These are phyloP conservation scores for Oidiodendron maius DNA, from an alignment of 495 filamentous ascomycete species.

Conservation along the genomic window DNA sequence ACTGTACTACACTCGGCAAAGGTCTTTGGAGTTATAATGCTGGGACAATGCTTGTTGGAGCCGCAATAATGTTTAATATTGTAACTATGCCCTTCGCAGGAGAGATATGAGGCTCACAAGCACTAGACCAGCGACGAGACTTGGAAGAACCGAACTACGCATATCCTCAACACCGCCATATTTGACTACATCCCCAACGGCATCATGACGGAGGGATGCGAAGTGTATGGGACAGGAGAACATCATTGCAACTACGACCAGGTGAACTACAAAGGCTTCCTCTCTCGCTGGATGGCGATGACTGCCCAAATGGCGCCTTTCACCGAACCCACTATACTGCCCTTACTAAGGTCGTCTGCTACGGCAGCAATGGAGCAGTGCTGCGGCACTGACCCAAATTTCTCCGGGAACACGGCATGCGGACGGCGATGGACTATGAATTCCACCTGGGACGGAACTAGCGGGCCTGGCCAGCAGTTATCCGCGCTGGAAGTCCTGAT, in stretches of 20 bases:
- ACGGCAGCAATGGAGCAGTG: constrained; percentile 57
- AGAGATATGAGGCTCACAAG: background rate
- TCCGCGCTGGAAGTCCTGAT: constrained; percentile 63
- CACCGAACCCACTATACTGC: constrained; percentile 47
- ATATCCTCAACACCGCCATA: constrained; percentile 45
- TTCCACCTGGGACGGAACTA: constrained; percentile 26
- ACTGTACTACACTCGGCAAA: constrained; percentile 54
- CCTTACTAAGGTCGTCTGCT: constrained; percentile 50
- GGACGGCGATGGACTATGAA: constrained; percentile 53
- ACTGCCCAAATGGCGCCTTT: constrained; percentile 61
- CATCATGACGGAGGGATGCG: constrained; percentile 67
- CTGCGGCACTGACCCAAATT: constrained; percentile 25
- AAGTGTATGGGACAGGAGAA: constrained; percentile 27
- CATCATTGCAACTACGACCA: constrained; percentile 66
- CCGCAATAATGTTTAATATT: constrained; percentile 73
- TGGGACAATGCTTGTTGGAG: constrained; percentile 66
- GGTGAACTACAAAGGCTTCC: constrained; percentile 69
- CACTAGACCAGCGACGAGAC: constrained; percentile 37
- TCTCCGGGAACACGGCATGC: constrained; percentile 36
- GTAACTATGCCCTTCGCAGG: constrained; percentile 31
- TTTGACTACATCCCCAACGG: constrained; percentile 53
- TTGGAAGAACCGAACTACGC: constrained; percentile 55
- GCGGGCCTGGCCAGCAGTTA: constrained; percentile 69
- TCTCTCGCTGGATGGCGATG: constrained; percentile 63
- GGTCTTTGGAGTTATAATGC: constrained; percentile 76